phyloP scores from a whole-genome alignment of 306 rosid genomes.

The Trifolium repens region DNA sequence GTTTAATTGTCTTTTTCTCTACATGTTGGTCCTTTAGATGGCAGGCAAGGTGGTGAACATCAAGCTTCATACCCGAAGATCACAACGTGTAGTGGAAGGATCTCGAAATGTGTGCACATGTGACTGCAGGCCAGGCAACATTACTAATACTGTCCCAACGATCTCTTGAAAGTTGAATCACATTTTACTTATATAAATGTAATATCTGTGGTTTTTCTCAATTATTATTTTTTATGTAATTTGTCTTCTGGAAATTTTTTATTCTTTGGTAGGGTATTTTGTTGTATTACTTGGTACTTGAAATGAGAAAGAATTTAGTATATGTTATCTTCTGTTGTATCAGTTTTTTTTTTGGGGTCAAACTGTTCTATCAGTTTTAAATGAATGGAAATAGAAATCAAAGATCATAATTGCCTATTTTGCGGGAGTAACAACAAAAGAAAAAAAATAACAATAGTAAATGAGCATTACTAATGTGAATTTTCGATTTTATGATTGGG shows the following conservation, averaged over 20 bases:
- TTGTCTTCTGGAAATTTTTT: slow-evolving; percentile 26
- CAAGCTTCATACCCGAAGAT: slow-evolving; percentile 78
- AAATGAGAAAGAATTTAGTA: slow-evolving; percentile 4
- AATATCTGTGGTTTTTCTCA: slow-evolving; percentile 22
- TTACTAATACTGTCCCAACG: slow-evolving; percentile 40
- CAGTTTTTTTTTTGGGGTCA: not conserved
- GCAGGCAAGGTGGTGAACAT: slow-evolving; percentile 91
- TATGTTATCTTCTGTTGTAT: slow-evolving; percentile 1
- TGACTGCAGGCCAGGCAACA: slow-evolving; percentile 69
- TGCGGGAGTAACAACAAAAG: no score
- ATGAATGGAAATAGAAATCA: not conserved
- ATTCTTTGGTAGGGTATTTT: slow-evolving; percentile 33
- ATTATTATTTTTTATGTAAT: not conserved
- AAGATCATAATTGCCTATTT: not conserved
- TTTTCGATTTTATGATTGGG: not conserved
- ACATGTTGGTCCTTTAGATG: slow-evolving; percentile 55
- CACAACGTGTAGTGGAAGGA: slow-evolving; percentile 87
- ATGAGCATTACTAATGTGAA: no score
- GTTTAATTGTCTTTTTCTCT: not conserved
- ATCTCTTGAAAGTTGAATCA: slow-evolving; percentile 36
- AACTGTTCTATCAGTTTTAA: not conserved
- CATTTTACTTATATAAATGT: slow-evolving; percentile 27
- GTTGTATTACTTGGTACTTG: slow-evolving; percentile 27
- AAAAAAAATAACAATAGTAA: no score
- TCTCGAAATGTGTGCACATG: slow-evolving; percentile 81